These are phyloP conservation scores for Mucor velutinosus DNA, from an alignment of 371 early-diverging fungal species.

Conservation along the genomic window DNA sequence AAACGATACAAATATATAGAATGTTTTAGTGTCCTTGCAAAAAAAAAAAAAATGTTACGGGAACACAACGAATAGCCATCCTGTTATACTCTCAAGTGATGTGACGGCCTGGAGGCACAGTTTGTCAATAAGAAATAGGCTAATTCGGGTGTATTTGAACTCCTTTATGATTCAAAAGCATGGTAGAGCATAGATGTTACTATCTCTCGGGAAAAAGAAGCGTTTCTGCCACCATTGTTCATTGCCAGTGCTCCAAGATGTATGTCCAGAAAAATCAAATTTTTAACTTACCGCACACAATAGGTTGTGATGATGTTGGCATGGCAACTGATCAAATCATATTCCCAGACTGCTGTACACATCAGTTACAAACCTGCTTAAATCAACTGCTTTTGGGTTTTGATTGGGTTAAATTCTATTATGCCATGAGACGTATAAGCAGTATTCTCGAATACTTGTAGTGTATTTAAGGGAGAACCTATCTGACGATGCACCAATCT, in stretches of 20 bases:
- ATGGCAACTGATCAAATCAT: neutral
- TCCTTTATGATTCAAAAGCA: neutral
- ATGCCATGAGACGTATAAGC: neutral
- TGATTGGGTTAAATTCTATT: neutral
- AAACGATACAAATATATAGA: neutral
- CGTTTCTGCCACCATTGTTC: neutral
- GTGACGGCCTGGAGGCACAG: conserved; percentile 1
- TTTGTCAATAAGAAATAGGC: neutral
- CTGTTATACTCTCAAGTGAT: neutral
- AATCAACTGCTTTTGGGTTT: neutral
- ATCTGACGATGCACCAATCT: neutral
- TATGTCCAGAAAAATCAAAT: neutral
- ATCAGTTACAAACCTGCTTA: neutral
- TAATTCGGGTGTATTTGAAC: neutral
- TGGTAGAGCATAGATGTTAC: neutral
- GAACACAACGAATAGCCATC: neutral
- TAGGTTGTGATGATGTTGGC: neutral
- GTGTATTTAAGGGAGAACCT: conserved; percentile 1
- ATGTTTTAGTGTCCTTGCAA: neutral
- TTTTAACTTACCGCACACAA: neutral
- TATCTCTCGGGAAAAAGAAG: neutral
- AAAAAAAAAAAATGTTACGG: neutral
- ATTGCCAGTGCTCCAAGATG: neutral
- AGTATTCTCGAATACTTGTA: neutral
- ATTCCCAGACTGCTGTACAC: neutral